Conservation (phyloP, 108 stramenopile genomes). For the Cyclotella sp. region DNA sequence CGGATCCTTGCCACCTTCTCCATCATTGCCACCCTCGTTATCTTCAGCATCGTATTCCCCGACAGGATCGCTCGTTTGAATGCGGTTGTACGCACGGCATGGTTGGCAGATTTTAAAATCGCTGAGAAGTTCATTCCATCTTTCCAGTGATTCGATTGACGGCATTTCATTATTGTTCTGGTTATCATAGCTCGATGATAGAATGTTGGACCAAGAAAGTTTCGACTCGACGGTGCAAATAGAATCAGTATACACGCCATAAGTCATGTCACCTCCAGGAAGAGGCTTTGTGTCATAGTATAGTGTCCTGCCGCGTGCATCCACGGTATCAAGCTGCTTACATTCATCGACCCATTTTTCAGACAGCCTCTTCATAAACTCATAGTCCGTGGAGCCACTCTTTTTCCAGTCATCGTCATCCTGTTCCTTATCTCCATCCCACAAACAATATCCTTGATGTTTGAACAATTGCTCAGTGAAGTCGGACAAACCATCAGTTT, state of each 20-base stretch:
- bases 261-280: conserved; percentile 19
- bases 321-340: conserved; percentile 8
- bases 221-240: conserved; percentile 12
- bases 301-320: conserved; percentile 6
- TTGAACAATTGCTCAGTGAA: conserved; percentile 47
- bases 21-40: conserved; percentile 9
- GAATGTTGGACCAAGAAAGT: conserved; percentile 3
- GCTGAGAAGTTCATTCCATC: conserved; percentile 49
- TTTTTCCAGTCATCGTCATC: background rate
- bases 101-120: conserved; percentile 57
- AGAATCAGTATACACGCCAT: conserved; percentile 20
- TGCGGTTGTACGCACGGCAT: conserved; percentile 59
- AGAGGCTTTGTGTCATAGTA: conserved; percentile 31
- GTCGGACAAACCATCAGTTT: conserved; percentile 34
- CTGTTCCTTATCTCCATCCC: conserved; percentile 22
- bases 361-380: conserved; percentile 13
- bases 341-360: conserved; percentile 18
- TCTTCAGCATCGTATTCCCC: conserved; percentile 3
- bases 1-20: conserved; percentile 17
- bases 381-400: background rate
- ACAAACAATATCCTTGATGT: conserved; percentile 46
- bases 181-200: conserved; percentile 15
- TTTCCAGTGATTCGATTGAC: conserved; percentile 17
- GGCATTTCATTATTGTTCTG: conserved; percentile 18
- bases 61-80: conserved; percentile 28